Conservation (phyloP, 108 stramenopile species). For the Stephanodiscus triporus region DNA sequence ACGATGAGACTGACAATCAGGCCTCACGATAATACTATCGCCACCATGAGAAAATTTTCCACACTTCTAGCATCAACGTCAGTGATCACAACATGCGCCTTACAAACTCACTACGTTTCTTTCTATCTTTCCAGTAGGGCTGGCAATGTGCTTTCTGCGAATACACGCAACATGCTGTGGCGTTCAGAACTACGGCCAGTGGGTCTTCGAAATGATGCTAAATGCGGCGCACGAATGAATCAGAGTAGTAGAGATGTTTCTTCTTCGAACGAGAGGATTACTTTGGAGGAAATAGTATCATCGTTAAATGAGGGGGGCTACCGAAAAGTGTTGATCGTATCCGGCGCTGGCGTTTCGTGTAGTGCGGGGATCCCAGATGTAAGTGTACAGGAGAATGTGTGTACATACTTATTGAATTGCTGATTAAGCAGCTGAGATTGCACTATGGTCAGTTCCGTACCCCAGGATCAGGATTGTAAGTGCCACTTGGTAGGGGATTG, state of each 20-base stretch:
- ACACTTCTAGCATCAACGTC: constrained; percentile 11
- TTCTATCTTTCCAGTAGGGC: not conserved
- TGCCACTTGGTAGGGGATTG: too few species aligned
- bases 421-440: not conserved
- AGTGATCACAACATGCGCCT: not conserved
- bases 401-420: not conserved
- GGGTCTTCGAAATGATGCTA: not conserved
- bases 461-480: not conserved
- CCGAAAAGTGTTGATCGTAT: constrained; percentile 32
- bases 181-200: not conserved
- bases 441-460: not conserved
- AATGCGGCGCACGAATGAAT: constrained; percentile 4
- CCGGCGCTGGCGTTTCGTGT: constrained; percentile 42
- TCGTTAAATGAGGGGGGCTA: constrained; percentile 15
- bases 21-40: not conserved
- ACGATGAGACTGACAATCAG: not conserved
- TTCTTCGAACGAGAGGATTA: constrained; percentile 12
- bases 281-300: constrained; percentile 32
- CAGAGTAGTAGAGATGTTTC: constrained; percentile 19
- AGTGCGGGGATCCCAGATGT: constrained; percentile 46
- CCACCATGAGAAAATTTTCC: constrained; percentile 7
- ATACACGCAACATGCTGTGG: not conserved
- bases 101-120: not conserved
- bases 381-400: not conserved
- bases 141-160: not conserved